Percentiles rank a stretch among this genome's conserved stretches.
These are phyloP conservation scores for Phytophthora macrochlamydospora DNA, from an alignment of 352 stramenopile species.

Conservation along the genomic window DNA sequence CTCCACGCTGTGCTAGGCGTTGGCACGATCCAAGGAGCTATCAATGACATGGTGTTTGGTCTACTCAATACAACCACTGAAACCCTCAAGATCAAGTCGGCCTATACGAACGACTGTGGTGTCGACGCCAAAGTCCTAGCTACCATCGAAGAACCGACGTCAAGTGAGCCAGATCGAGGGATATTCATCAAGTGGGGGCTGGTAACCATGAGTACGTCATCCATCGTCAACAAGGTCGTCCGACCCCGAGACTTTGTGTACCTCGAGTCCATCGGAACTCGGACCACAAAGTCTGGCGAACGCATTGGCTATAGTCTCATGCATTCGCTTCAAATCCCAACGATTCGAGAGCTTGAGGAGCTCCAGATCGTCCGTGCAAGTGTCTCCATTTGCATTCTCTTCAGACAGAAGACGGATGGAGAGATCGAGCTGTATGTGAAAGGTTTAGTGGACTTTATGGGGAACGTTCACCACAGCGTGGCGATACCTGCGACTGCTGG, in stretches of 20 bases:
- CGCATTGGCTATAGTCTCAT: slow-evolving; percentile 23
- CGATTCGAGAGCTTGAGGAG: slow-evolving; percentile 18
- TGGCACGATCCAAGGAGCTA: slow-evolving; percentile 27
- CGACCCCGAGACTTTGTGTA: slow-evolving; percentile 36
- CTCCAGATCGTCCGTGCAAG: slow-evolving; percentile 25
- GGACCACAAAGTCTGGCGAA: slow-evolving; percentile 9
- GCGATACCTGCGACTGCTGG: slow-evolving; percentile 3
- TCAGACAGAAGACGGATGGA: slow-evolving; percentile 11
- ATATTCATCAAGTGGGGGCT: slow-evolving; percentile 44
- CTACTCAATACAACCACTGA: slow-evolving; percentile 32
- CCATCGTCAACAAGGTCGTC: slow-evolving; percentile 17
- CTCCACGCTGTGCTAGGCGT: slow-evolving; percentile 11
- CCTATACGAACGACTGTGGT: slow-evolving; percentile 33
- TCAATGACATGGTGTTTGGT: slow-evolving; percentile 45
- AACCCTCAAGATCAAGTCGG: slow-evolving; percentile 38
- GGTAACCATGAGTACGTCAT: slow-evolving; percentile 3
- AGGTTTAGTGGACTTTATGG: slow-evolving; percentile 13
- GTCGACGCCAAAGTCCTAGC: slow-evolving; percentile 37
- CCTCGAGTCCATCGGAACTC: slow-evolving; percentile 37
- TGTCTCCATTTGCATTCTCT: slow-evolving; percentile 28
- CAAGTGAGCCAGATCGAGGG: slow-evolving; percentile 34
- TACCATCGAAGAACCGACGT: slow-evolving; percentile 27
- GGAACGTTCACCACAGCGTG: slow-evolving; percentile 8
- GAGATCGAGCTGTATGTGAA: slow-evolving; percentile 22
- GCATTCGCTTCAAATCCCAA: slow-evolving; percentile 26